phyloP scores from a whole-genome alignment of 2,329 filamentous ascomycete genomes.

The Cladosporium sp. region DNA sequence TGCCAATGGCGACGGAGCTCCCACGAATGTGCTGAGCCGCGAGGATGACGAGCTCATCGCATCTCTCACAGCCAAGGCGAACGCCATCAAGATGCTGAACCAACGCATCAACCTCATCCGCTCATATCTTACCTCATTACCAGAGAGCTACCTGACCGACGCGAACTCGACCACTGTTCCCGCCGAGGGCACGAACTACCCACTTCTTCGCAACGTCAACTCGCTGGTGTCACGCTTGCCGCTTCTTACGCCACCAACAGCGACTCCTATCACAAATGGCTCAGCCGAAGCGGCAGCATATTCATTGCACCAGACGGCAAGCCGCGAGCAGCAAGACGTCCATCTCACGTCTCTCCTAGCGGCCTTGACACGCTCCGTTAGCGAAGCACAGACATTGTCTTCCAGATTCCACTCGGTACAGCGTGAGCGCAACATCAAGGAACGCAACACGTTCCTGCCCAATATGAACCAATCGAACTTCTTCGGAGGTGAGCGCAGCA shows the following conservation, averaged over 20 bases:
- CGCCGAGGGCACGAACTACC: conserved; percentile 50
- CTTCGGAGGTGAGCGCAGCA: neutral
- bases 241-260: conserved; percentile 75
- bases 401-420: conserved; percentile 60
- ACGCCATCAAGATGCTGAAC: conserved; percentile 91
- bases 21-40: conserved; percentile 45
- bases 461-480: neutral
- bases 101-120: conserved; percentile 52
- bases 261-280: conserved; percentile 52
- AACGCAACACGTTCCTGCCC: conserved; percentile 15
- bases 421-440: conserved; percentile 35
- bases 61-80: conserved; percentile 77
- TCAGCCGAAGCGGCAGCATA: conserved; percentile 49
- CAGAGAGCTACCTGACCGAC: conserved; percentile 59
- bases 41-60: conserved; percentile 65
- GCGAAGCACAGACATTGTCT: conserved; percentile 67
- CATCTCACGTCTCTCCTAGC: conserved; percentile 72
- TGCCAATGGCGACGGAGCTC: conserved; percentile 25
- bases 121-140: conserved; percentile 69
- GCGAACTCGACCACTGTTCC: conserved; percentile 32
- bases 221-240: conserved; percentile 79
- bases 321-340: conserved; percentile 80
- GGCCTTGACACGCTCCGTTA: conserved; percentile 67
- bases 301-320: conserved; percentile 39
- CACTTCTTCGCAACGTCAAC: conserved; percentile 81